A percentile compares a stretch with the other conserved stretches of the same genome.
Conservation (phyloP, 2,329 filamentous ascomycete genomes). For the Monosporascus sp. region DNA sequence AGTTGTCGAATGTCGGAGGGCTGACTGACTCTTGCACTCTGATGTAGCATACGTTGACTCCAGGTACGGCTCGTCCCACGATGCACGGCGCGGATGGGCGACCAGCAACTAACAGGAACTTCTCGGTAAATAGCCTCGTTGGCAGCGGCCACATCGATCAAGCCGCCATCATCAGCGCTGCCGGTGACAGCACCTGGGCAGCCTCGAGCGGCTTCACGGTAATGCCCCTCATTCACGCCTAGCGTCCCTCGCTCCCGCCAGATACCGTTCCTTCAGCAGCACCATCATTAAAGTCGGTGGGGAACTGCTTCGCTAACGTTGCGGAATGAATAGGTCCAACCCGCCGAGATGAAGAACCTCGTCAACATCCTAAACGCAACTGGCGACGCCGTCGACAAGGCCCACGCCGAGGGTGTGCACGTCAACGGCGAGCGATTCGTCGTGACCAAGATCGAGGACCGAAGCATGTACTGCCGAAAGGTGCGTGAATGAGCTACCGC, state of each 20-base stretch:
- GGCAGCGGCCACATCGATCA: slow-evolving; percentile 75
- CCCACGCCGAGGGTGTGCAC: slow-evolving; percentile 68
- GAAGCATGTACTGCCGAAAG: slow-evolving; percentile 81
- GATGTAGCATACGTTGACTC: slow-evolving; percentile 53
- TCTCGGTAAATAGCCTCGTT: slow-evolving; percentile 58
- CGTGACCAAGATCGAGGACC: slow-evolving; percentile 67
- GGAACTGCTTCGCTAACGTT: background rate
- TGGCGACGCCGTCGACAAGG: slow-evolving; percentile 52
- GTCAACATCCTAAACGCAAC: slow-evolving; percentile 45
- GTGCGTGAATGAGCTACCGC: slow-evolving; percentile 41
- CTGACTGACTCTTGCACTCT: slow-evolving; percentile 18
- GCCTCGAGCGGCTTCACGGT: slow-evolving; percentile 66
- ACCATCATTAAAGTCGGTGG: background rate
- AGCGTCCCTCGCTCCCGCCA: slow-evolving; percentile 1
- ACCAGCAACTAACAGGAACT: background rate
- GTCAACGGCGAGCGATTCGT: slow-evolving; percentile 75
- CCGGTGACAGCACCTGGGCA: slow-evolving; percentile 79
- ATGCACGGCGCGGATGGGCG: background rate
- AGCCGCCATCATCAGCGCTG: slow-evolving; percentile 76
- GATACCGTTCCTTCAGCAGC: background rate
- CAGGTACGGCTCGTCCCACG: slow-evolving; percentile 40
- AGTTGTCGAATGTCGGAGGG: background rate
- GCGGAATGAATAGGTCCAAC: slow-evolving; percentile 44
- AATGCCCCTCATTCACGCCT: slow-evolving; percentile 26
- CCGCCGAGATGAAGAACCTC: slow-evolving; percentile 56